phyloP scores from a whole-genome alignment of 2,329 filamentous ascomycete genomes.

The Furcasterigmium sp. region DNA sequence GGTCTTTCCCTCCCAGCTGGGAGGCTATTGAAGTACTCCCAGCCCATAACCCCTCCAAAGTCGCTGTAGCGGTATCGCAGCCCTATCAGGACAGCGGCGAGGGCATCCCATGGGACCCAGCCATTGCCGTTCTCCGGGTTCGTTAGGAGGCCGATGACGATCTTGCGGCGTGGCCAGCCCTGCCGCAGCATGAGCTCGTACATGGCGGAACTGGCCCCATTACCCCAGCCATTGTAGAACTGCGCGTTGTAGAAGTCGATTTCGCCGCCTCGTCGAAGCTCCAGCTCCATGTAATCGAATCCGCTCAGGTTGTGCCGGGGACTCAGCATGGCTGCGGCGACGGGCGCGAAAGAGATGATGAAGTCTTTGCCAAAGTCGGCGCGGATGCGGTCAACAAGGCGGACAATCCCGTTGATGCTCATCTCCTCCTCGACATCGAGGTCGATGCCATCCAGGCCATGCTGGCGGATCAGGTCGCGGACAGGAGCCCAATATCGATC shows the following conservation, averaged over 20 bases:
- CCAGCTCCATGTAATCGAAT: slow-evolving; percentile 73
- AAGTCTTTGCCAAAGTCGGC: slow-evolving; percentile 65
- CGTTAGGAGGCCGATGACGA: slow-evolving; percentile 79
- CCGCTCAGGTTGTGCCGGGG: slow-evolving; percentile 63
- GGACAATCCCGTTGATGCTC: slow-evolving; percentile 59
- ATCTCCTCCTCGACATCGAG: slow-evolving; percentile 77
- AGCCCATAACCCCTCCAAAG: slow-evolving; percentile 89
- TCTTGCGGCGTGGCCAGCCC: slow-evolving; percentile 67
- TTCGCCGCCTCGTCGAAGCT: slow-evolving; percentile 57
- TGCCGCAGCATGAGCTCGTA: slow-evolving; percentile 48
- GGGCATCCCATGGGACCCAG: slow-evolving; percentile 42
- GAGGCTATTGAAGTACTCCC: slow-evolving; percentile 87
- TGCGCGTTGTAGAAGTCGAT: slow-evolving; percentile 88
- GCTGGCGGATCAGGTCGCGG: slow-evolving; percentile 55
- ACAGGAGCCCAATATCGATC: slow-evolving; percentile 70
- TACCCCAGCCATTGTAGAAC: slow-evolving; percentile 89
- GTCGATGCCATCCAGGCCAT: slow-evolving; percentile 65
- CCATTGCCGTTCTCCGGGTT: slow-evolving; percentile 66
- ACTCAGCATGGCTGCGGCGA: slow-evolving; percentile 65
- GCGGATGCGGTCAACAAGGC: slow-evolving; percentile 62
- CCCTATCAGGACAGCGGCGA: slow-evolving; percentile 34
- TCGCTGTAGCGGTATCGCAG: slow-evolving; percentile 48
- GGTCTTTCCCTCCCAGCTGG: slow-evolving; percentile 59
- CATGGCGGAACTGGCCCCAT: slow-evolving; percentile 36
- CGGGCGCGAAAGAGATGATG: slow-evolving; percentile 76